Percentiles rank a stretch among this genome's conserved stretches.
phyloP scores from a whole-genome alignment of 169 alveolate genomes.

The Babesia ovata region DNA sequence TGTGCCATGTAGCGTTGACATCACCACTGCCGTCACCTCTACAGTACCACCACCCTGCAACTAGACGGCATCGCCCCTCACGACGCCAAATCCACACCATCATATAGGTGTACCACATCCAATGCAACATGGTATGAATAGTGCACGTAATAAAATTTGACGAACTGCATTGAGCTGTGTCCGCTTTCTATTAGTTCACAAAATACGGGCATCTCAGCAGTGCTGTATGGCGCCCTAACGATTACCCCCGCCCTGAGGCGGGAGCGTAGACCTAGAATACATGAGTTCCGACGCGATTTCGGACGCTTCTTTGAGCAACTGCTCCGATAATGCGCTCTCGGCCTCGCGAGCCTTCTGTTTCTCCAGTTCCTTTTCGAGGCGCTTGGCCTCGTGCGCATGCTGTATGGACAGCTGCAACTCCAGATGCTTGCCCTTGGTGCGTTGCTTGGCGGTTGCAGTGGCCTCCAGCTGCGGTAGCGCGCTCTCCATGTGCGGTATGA shows the following conservation, averaged over 20 bases:
- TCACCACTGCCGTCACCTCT: no score
- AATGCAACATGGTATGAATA: no score
- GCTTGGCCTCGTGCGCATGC: constrained; percentile 67
- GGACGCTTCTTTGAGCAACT: constrained; percentile 69
- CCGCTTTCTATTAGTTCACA: no score
- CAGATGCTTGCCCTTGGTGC: constrained; percentile 53
- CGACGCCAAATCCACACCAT: no score
- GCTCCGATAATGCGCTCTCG: constrained; percentile 54
- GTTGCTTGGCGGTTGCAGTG: constrained; percentile 34
- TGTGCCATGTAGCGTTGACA: no score
- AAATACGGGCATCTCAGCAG: no score
- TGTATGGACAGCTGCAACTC: constrained; percentile 67
- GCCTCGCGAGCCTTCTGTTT: constrained; percentile 52
- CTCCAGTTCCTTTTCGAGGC: constrained; percentile 39
- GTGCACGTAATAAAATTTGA: no score
- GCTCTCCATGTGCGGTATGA: constrained; percentile 61
- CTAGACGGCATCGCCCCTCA: no score
- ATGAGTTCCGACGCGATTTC: constrained; percentile 67
- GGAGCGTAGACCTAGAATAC: constrained; percentile 24
- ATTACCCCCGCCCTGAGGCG: not conserved
- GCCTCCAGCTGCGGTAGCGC: constrained; percentile 64
- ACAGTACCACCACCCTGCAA: no score
- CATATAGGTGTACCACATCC: no score
- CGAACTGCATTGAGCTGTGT: no score
- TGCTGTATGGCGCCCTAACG: not conserved